Percentiles rank a stretch among this genome's conserved stretches.
Evolutionary conservation across 1,284 basidiomycete genomes (phyloP).

Genomic region (Rhizoctonia solani): DNA sequence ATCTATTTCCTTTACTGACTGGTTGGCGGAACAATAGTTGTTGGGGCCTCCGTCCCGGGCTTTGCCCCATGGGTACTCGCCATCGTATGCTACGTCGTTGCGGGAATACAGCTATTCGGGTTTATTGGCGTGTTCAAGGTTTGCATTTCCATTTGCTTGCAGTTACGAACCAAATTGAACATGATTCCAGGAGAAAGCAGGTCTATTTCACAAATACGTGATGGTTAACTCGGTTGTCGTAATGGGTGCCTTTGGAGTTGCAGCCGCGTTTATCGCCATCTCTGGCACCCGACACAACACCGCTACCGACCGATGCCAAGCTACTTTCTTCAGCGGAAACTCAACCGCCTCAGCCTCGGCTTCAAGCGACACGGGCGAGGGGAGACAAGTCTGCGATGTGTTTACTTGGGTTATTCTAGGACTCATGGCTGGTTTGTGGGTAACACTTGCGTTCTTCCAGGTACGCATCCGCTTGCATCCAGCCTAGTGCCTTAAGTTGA

Average conservation of each 20-base stretch:
- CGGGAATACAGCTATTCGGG: conserved; percentile 74
- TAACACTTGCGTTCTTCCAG: conserved; percentile 74
- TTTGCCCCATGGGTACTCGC: conserved; percentile 77
- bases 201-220: conserved; percentile 74
- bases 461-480: conserved; percentile 49
- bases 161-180: not conserved
- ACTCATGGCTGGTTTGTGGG: conserved; percentile 84
- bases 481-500: not conserved
- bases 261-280: conserved; percentile 78
- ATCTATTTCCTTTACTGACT: not conserved
- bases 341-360: conserved; percentile 41
- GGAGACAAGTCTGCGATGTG: conserved; percentile 74
- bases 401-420: conserved; percentile 93
- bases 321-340: conserved; percentile 56
- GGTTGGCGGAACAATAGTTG: conserved; percentile 53
- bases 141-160: conserved; percentile 41
- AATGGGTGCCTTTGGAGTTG: conserved; percentile 68
- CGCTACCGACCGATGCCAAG: conserved; percentile 68
- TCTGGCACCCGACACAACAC: conserved; percentile 74
- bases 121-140: conserved; percentile 81
- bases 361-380: conserved; percentile 52
- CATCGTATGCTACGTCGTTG: conserved; percentile 71
- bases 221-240: conserved; percentile 66
- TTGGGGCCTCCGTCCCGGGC: conserved; percentile 77
- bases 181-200: conserved; percentile 68